Percentiles rank a stretch among this genome's conserved stretches.
These are phyloP conservation scores for Forsythia suspensa DNA, from an alignment of 257 asterid species.

Conservation along the genomic window DNA sequence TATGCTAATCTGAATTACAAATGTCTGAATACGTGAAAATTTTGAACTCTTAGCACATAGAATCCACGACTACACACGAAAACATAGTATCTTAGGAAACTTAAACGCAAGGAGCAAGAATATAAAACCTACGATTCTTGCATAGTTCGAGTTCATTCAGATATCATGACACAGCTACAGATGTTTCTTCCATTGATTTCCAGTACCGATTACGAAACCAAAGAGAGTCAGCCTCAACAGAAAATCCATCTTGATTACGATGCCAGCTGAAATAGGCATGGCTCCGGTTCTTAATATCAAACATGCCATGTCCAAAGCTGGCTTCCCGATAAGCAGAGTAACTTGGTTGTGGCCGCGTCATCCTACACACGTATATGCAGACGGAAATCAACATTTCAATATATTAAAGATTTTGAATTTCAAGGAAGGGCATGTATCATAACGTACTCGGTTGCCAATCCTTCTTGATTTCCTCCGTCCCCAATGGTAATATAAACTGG, in stretches of 20 bases:
- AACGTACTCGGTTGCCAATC: constrained; percentile 55
- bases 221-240: constrained; percentile 47
- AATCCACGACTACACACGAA: no score
- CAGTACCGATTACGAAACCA: constrained; percentile 50
- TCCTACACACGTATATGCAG: constrained; percentile 31
- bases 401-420: background rate
- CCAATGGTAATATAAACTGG: constrained; percentile 73
- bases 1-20: background rate
- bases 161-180: constrained; percentile 15
- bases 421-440: background rate
- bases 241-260: constrained; percentile 48
- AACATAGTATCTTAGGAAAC: no score
- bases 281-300: constrained; percentile 56
- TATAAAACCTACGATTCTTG: no score
- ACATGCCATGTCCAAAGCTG: constrained; percentile 56
- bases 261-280: constrained; percentile 58
- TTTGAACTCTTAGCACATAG: background rate
- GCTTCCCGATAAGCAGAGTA: constrained; percentile 66
- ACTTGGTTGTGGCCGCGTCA: constrained; percentile 59
- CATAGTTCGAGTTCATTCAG: background rate
- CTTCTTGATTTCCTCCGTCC: constrained; percentile 78
- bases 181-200: constrained; percentile 28
- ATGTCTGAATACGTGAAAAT: background rate
- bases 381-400: background rate
- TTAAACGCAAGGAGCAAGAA: no score